These are phyloP conservation scores for Arachis monticola DNA, from an alignment of 331 rosid species.

Conservation along the genomic window DNA sequence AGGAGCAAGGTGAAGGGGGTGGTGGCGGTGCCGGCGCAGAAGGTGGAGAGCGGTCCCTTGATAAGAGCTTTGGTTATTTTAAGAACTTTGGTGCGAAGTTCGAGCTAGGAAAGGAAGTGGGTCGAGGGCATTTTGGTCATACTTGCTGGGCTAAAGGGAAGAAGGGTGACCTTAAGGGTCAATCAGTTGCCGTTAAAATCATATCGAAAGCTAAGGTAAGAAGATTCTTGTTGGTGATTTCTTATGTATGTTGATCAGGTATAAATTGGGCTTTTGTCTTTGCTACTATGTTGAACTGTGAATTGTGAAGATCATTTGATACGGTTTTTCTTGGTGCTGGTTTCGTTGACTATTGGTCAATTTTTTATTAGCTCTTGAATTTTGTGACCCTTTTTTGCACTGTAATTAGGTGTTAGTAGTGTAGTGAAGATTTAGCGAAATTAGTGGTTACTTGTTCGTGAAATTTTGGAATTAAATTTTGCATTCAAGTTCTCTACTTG, in stretches of 20 bases:
- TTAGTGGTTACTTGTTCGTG: conserved; percentile 14
- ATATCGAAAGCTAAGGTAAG: conserved; percentile 89
- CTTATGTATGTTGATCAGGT: neutral
- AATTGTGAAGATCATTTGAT: conserved; percentile 25
- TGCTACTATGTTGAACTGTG: neutral
- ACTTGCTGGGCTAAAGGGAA: conserved; percentile 90
- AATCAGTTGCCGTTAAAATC: conserved; percentile 91
- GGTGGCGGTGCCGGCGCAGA: neutral
- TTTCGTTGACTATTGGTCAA: conserved; percentile 47
- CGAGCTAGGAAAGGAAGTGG: conserved; percentile 90
- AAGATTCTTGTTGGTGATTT: conserved; percentile 9
- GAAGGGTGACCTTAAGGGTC: conserved; percentile 88
- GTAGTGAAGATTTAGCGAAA: neutral
- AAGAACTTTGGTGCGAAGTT: conserved; percentile 82
- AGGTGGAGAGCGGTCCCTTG: conserved; percentile 65
- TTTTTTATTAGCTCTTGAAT: conserved; percentile 27
- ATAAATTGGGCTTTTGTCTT: conserved; percentile 12
- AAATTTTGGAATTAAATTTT: conserved; percentile 24
- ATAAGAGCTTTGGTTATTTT: conserved; percentile 85
- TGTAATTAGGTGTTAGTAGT: conserved; percentile 26
- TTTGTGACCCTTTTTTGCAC: conserved; percentile 30
- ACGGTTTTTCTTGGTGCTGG: conserved; percentile 28
- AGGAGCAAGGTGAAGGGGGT: conserved; percentile 69
- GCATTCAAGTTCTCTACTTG: conserved; percentile 11
- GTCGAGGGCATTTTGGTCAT: conserved; percentile 98